Evolutionary conservation across 129 eudicot species (phyloP).

Genomic region (Erigeron canadensis): DNA sequence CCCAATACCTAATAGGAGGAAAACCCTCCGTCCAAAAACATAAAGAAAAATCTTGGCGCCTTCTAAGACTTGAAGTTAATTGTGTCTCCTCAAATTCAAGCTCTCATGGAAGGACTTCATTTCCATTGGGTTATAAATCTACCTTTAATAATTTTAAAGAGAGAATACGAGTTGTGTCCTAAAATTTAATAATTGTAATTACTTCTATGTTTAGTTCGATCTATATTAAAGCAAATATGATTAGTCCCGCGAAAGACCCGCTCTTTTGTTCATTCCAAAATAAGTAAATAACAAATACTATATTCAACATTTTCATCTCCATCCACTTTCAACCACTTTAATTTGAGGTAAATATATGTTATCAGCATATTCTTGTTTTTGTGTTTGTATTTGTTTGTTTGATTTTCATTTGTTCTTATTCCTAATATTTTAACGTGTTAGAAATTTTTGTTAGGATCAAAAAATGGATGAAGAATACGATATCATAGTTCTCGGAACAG

Average conservation of each 20-base stretch:
- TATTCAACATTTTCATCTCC: conserved; percentile 25
- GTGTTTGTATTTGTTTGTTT: too few species aligned
- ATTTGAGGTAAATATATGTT: conserved; percentile 23
- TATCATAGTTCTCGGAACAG: conserved; percentile 75
- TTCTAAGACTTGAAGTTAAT: too few species aligned
- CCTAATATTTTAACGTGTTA: background rate
- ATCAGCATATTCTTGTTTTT: background rate
- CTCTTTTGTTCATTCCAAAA: conserved; percentile 27
- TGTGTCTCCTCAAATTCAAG: too few species aligned
- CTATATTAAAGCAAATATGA: conserved; percentile 1
- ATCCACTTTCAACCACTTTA: conserved; percentile 24
- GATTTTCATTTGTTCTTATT: conserved; percentile 1
- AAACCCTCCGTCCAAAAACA: too few species aligned
- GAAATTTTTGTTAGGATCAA: background rate
- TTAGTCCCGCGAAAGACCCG: conserved; percentile 46
- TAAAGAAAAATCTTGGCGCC: too few species aligned
- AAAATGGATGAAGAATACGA: conserved; percentile 79
- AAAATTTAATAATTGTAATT: background rate
- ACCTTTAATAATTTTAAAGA: too few species aligned
- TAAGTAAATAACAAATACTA: conserved; percentile 22
- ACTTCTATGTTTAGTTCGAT: too few species aligned
- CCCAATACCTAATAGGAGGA: too few species aligned
- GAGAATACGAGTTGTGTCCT: too few species aligned
- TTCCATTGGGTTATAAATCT: too few species aligned
- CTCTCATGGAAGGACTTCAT: too few species aligned